Evolutionary conservation across 306 rosid species (phyloP).

Genomic region (Quercus gilva): DNA sequence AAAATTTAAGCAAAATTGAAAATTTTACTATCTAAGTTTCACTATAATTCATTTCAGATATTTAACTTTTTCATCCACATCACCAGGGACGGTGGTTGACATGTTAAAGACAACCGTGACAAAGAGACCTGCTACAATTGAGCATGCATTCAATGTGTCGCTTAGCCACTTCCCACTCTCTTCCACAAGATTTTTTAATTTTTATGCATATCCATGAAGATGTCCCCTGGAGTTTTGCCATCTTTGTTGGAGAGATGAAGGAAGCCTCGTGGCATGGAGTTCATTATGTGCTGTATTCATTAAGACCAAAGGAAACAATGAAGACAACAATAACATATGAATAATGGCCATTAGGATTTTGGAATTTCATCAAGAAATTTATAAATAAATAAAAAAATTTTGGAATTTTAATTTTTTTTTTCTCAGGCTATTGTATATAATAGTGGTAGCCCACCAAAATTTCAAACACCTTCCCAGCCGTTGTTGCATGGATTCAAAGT

Average conservation of each 20-base stretch:
- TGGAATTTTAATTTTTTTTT: no score
- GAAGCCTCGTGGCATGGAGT: constrained; percentile 19
- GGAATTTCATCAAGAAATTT: no score
- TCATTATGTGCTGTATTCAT: constrained; percentile 27
- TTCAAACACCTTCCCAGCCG: no score
- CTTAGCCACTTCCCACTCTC: no score
- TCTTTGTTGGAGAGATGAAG: not conserved
- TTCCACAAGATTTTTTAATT: not conserved
- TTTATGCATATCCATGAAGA: constrained; percentile 22
- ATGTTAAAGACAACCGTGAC: constrained; percentile 37
- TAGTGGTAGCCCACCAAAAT: no score
- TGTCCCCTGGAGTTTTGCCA: not conserved
- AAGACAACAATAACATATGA: no score
- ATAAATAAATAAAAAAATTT: no score
- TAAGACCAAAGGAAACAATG: not conserved
- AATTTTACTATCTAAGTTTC: not conserved
- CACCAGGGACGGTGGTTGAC: not conserved
- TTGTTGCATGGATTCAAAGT: no score
- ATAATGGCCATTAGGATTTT: no score
- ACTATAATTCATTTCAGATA: no score
- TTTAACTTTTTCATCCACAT: no score
- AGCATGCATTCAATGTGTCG: constrained; percentile 37
- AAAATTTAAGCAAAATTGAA: not conserved
- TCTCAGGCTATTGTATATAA: no score
- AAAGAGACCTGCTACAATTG: constrained; percentile 34